Evolutionary conservation across 2,329 filamentous ascomycete species (phyloP).

Genomic region (Colletotrichum eremochloae): DNA sequence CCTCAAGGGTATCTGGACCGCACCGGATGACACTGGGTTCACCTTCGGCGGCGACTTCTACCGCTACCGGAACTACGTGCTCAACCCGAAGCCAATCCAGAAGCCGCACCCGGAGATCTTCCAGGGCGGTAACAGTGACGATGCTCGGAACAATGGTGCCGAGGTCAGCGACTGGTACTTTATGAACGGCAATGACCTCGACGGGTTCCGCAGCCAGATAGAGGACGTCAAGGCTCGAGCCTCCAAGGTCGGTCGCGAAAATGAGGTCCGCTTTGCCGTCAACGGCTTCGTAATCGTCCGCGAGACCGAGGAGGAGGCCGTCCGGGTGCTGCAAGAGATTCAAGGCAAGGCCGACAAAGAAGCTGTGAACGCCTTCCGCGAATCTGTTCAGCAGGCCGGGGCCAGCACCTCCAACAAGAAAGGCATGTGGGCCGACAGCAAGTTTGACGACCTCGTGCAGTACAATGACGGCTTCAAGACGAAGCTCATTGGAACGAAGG

Average conservation of each 20-base stretch:
- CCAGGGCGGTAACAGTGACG: conserved; percentile 65
- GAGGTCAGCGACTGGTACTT: conserved; percentile 65
- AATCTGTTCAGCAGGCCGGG: conserved; percentile 64
- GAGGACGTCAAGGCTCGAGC: conserved; percentile 62
- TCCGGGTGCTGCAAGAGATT: conserved; percentile 63
- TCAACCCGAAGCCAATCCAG: conserved; percentile 64
- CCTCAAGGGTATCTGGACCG: conserved; percentile 65
- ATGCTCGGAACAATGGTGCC: conserved; percentile 63
- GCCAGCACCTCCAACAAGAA: conserved; percentile 60
- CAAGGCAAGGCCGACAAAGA: conserved; percentile 66
- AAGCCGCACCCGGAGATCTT: conserved; percentile 65
- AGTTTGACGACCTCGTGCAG: conserved; percentile 66
- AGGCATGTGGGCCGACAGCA: conserved; percentile 67
- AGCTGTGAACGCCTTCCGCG: conserved; percentile 62
- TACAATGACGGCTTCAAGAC: conserved; percentile 70
- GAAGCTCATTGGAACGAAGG: conserved; percentile 65
- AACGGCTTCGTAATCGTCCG: conserved; percentile 65
- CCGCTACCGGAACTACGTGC: conserved; percentile 63
- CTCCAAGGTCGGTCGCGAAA: conserved; percentile 55
- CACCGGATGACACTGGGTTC: conserved; percentile 56
- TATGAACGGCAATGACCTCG: conserved; percentile 69
- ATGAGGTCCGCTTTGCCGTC: conserved; percentile 62
- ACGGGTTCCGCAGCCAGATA: conserved; percentile 65
- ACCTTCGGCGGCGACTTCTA: conserved; percentile 66
- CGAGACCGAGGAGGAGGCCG: conserved; percentile 63